phyloP scores from a whole-genome alignment of 305 asterid genomes.

The Coffea humblotiana region DNA sequence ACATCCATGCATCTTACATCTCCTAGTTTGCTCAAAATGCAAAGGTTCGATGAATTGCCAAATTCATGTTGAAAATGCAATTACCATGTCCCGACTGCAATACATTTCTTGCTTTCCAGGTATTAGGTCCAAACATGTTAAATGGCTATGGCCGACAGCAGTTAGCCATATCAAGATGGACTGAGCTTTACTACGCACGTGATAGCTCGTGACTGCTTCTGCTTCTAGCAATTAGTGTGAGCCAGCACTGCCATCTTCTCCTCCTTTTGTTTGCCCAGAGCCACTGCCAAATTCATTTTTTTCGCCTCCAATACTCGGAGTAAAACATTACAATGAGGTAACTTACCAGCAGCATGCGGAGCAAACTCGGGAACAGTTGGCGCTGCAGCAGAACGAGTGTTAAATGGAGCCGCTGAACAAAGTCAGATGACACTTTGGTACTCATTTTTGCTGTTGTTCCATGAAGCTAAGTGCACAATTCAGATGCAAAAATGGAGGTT shows the following conservation, averaged over 20 bases:
- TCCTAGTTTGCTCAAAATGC: neutral
- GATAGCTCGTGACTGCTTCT: conserved; percentile 41
- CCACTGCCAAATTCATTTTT: neutral
- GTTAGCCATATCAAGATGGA: conserved; percentile 78
- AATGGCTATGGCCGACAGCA: conserved; percentile 88
- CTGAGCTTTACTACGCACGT: conserved; percentile 68
- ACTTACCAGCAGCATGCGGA: neutral
- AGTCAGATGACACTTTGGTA: no score
- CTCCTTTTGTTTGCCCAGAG: neutral
- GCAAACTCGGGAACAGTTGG: neutral
- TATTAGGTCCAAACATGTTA: conserved; percentile 76
- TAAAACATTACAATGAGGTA: neutral
- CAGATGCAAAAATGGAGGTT: neutral
- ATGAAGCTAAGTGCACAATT: neutral
- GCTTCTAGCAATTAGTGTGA: conserved; percentile 5
- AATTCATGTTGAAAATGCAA: neutral
- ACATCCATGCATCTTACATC: neutral
- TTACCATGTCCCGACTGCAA: neutral
- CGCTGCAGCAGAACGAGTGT: neutral
- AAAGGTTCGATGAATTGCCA: neutral
- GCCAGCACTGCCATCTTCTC: neutral
- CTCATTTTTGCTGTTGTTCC: conserved; percentile 1
- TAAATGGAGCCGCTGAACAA: neutral
- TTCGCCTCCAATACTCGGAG: neutral
- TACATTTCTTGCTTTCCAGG: conserved; percentile 37